Base-by-base conservation (phyloP, 1,139 yeast genomes). In the Blastobotrys ciferrii region DNA sequence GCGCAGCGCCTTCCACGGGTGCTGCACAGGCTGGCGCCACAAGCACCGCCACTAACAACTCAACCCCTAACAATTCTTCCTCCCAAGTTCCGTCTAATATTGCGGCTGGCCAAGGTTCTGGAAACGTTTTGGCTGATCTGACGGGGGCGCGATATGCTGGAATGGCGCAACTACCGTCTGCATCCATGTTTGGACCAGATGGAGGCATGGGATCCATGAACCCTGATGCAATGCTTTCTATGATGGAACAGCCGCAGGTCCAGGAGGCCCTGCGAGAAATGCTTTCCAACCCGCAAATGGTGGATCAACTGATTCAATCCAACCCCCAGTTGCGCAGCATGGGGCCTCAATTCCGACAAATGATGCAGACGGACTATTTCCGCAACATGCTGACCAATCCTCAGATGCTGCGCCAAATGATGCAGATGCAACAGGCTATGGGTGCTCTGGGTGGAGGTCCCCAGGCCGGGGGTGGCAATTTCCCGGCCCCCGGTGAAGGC, bases 61-160 rank as follows among this genome's bases (percentile, higher is more conserved):
- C 51, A 6, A 25, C 50, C 14, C 25, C 50, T 4, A 32, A 37
- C 15, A 15, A 48, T 2, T 42, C 55, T 15, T 19, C 45, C 9
- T 25, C 42, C 23, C 52, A 54, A 39, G 82, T 81, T 15, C 96
- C 96, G 13, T 68, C 83, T 17, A 87, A 83, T 62, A 76, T 92
- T 52, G 81, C 96, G 2, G 80, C 97, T 1, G 98, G 98, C 2
- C 85, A 82, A 56, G 94, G 94, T 12, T 79, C 95, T 0, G 87
- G 85, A 67, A 88, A 92, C 66, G 95, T 96, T 23, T 73, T 92
- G 58, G 92, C 96, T 4, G 96, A 86, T 56, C 73, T 92, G 58
- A 91, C 98, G 0, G 94, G 96, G 38, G 98, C 98, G 1, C 79
- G 98, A 49, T 92, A 89, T 63, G 97, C 98, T 1, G 98, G 98